Evolutionary conservation across 2,329 filamentous ascomycete genomes (phyloP).

Genomic region (Pestalotiopsis sp.): DNA sequence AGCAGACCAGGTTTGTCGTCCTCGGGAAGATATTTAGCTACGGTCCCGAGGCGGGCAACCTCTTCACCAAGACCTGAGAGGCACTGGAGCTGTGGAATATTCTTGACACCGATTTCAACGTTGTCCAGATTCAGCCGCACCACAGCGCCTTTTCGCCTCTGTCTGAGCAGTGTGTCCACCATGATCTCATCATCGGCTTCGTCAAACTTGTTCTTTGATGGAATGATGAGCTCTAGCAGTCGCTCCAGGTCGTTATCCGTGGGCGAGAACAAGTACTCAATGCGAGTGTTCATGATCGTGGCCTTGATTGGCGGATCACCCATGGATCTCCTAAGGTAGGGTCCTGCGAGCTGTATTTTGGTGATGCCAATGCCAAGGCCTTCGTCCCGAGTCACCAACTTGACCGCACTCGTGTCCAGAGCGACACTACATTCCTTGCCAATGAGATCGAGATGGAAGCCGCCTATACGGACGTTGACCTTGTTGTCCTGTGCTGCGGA

Average conservation of each 20-base stretch:
- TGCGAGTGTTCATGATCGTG: conserved; percentile 65
- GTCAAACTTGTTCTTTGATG: conserved; percentile 85
- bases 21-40: conserved; percentile 93
- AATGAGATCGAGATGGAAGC: conserved; percentile 73
- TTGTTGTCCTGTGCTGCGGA: conserved; percentile 61
- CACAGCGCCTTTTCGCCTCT: conserved; percentile 84
- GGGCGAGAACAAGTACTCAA: conserved; percentile 75
- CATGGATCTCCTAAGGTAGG: conserved; percentile 56
- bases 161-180: conserved; percentile 85
- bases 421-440: conserved; percentile 76
- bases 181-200: conserved; percentile 91
- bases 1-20: conserved; percentile 91
- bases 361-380: conserved; percentile 75
- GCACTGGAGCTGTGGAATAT: conserved; percentile 66
- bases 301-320: conserved; percentile 64
- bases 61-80: conserved; percentile 78
- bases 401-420: conserved; percentile 79
- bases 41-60: conserved; percentile 78
- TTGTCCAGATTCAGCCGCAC: conserved; percentile 70
- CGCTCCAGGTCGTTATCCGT: conserved; percentile 80
- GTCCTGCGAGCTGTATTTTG: conserved; percentile 74
- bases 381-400: conserved; percentile 74
- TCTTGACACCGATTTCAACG: conserved; percentile 63
- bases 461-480: conserved; percentile 75
- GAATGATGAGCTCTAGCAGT: conserved; percentile 83